A percentile compares a stretch with the other conserved stretches of the same genome.
Conservation (phyloP, 140 eudicot species). For the Cichorium intybus region DNA sequence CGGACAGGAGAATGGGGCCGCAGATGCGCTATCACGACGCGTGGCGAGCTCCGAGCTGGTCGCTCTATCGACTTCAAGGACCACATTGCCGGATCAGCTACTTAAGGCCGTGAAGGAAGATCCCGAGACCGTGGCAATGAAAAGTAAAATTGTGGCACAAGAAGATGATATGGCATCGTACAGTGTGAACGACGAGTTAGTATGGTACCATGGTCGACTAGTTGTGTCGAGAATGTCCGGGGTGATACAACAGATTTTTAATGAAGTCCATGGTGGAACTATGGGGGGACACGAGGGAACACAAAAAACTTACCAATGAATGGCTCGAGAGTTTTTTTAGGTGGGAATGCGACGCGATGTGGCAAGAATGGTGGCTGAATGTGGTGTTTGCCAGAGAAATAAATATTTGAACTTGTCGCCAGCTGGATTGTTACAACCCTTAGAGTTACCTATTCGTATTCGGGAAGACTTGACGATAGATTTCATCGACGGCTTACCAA, state of each 20-base stretch:
- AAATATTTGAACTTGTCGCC: neutral
- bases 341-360: neutral
- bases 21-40: neutral
- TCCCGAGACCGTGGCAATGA: neutral
- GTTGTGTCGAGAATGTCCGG: neutral
- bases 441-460: neutral
- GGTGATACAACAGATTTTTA: neutral
- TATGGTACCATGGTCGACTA: neutral
- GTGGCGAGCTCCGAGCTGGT: neutral
- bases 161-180: neutral
- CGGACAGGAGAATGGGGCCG: neutral
- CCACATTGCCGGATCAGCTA: neutral
- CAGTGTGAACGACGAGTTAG: neutral
- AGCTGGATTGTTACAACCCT: neutral
- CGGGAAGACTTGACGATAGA: conserved; percentile 2
- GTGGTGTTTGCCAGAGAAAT: too few relatives aligned
- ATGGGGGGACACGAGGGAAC: neutral
- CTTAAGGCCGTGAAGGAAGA: neutral
- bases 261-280: neutral
- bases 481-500: neutral
- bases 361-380: neutral
- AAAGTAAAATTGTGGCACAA: neutral
- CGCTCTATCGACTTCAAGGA: neutral
- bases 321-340: neutral
- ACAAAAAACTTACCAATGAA: neutral